phyloP scores from a whole-genome alignment of 805 yeast genomes.

The Kluyveromyces siamensis region DNA sequence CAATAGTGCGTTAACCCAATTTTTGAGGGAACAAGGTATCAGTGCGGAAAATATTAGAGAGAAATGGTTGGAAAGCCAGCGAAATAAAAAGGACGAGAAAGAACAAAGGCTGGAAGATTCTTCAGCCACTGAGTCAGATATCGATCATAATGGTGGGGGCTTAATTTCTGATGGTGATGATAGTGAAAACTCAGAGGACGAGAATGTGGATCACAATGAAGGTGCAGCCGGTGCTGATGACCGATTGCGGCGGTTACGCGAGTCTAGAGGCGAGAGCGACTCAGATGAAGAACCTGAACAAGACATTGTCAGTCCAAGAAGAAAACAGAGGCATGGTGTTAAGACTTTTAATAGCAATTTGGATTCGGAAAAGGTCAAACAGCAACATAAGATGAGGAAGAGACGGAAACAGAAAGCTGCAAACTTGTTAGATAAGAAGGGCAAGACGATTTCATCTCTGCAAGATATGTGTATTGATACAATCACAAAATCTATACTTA shows the following conservation, averaged over 20 bases:
- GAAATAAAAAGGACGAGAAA: slow-evolving; percentile 12
- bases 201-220: not conserved
- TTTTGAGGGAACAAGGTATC: slow-evolving; percentile 82
- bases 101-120: slow-evolving; percentile 2
- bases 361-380: slow-evolving; percentile 33
- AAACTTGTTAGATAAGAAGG: slow-evolving; percentile 68
- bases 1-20: slow-evolving; percentile 85
- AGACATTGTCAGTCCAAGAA: slow-evolving; percentile 1
- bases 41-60: slow-evolving; percentile 67
- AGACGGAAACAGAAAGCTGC: slow-evolving; percentile 73
- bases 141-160: not conserved
- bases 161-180: slow-evolving; percentile 16
- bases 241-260: not conserved
- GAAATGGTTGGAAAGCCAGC: slow-evolving; percentile 31
- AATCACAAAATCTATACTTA: slow-evolving; percentile 39
- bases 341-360: slow-evolving; percentile 29
- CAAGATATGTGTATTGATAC: slow-evolving; percentile 74
- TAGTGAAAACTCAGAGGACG: slow-evolving; percentile 13
- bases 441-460: slow-evolving; percentile 53
- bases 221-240: not conserved
- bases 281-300: slow-evolving; percentile 17
- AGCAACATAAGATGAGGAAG: slow-evolving; percentile 58
- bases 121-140: slow-evolving; percentile 4
- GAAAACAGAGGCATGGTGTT: slow-evolving; percentile 7
- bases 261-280: slow-evolving; percentile 6